Evolutionary conservation across 2,329 filamentous ascomycete genomes (phyloP).

Genomic region (Claviceps sp.): DNA sequence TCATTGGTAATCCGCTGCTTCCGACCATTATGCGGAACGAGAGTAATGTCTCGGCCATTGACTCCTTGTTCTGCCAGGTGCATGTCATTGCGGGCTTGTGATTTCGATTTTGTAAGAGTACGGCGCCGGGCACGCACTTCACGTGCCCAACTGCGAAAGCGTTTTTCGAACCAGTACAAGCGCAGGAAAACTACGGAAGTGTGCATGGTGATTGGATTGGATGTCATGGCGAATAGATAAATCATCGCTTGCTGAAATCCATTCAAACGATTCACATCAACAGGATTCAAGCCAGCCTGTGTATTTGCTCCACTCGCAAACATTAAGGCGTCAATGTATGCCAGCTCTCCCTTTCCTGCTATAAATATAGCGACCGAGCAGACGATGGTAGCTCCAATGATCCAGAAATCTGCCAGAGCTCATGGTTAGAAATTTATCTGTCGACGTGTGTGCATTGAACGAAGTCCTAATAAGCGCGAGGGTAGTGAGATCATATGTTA

Average conservation of each 20-base stretch:
- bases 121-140: conserved; percentile 56
- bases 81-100: conserved; percentile 31
- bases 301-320: conserved; percentile 77
- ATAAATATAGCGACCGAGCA: conserved; percentile 67
- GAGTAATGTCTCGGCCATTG: conserved; percentile 49
- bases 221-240: conserved; percentile 56
- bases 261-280: conserved; percentile 52
- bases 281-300: conserved; percentile 83
- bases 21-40: conserved; percentile 45
- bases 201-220: conserved; percentile 76
- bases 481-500: conserved; percentile 7
- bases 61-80: conserved; percentile 48
- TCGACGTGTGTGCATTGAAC: not conserved
- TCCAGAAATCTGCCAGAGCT: conserved; percentile 52
- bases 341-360: conserved; percentile 39
- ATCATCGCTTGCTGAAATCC: conserved; percentile 64
- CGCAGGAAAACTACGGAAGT: conserved; percentile 81
- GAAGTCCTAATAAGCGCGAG: not conserved
- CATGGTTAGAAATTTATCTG: conserved; percentile 3
- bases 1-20: conserved; percentile 48
- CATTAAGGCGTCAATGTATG: conserved; percentile 80
- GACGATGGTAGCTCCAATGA: conserved; percentile 59
- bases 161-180: conserved; percentile 95
- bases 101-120: conserved; percentile 48
- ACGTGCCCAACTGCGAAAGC: conserved; percentile 71